Evolutionary conservation across 1,284 basidiomycete species (phyloP).

Genomic region (Cutaneotrichosporon arboriforme): DNA sequence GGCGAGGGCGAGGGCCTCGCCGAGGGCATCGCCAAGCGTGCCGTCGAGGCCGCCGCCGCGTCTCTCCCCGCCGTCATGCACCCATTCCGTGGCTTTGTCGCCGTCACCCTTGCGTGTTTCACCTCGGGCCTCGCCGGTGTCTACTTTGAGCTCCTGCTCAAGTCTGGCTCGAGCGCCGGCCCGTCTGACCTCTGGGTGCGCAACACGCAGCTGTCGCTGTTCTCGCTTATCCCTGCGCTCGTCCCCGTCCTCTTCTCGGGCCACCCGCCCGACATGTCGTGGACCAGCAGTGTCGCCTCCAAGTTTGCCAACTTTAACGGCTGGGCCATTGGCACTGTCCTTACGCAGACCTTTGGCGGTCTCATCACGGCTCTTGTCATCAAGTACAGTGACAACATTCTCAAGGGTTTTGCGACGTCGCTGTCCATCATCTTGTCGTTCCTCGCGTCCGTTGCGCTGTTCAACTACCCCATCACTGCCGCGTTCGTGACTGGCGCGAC

Average conservation of each 20-base stretch:
- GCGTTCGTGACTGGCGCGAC: conserved; percentile 75
- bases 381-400: conserved; percentile 52
- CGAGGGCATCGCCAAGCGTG: neutral
- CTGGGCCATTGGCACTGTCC: conserved; percentile 87
- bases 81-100: conserved; percentile 71
- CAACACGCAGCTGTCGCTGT: conserved; percentile 91
- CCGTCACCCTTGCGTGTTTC: conserved; percentile 85
- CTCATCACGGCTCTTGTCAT: conserved; percentile 71
- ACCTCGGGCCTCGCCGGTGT: conserved; percentile 97
- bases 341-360: conserved; percentile 82
- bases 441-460: conserved; percentile 78
- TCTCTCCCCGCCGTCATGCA: conserved; percentile 53
- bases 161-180: conserved; percentile 55
- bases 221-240: conserved; percentile 85
- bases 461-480: conserved; percentile 78
- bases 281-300: conserved; percentile 27
- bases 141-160: conserved; percentile 97
- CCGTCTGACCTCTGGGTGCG: conserved; percentile 81
- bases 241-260: conserved; percentile 67
- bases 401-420: conserved; percentile 88
- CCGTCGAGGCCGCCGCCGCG: conserved; percentile 1
- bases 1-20: neutral
- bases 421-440: conserved; percentile 90
- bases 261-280: conserved; percentile 34
- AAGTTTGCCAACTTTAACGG: conserved; percentile 59